Evolutionary conservation across 106 monocot species (phyloP), one percentile per base, ranked within the genome.

Genomic region (Dendrobium huoshanense): DNA sequence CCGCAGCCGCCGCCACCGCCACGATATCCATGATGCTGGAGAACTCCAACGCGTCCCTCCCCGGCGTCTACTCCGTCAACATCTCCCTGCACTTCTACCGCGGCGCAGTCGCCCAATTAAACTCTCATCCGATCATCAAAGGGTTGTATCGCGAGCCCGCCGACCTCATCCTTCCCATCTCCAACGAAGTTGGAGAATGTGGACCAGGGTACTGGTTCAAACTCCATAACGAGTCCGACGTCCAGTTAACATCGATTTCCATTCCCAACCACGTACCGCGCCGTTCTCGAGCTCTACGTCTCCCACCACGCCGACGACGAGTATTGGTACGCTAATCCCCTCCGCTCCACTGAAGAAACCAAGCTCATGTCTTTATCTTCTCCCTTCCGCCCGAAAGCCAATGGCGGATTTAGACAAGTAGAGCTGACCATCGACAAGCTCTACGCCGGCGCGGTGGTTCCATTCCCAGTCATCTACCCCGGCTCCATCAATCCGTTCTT

Each of bases 41-140:
- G 78, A 89, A 91, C 84, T 77, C 85, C 16, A 80, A 91, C 48
- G 79, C 74, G 13, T 43, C 86, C n/a, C 80, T 83, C 84, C 85
- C 87, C 40, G 91, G 93, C 19, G 79, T 91, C 77, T 94, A 83
- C 86, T 64, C 79, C 79, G 83, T 89, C 56, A 87, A 94, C 64
- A 51, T 91, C 15, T 84, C 89, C 31, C 82, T 94, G 31, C 82
- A 87, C 74, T 86, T 91, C 82, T 94, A 91, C 75, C 78, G 77
- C 15, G 79, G 79, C 9, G 33, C 43, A 47, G 75, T 73, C 33
- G 70, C 70, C 9, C 29, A 37, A 3, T 24, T 25, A 65, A 70
- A 70, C 70, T 70, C 70, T 16, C 73, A 73, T 64, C 82, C 82
- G 4, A 56, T n/a, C 19, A 75, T 73, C 82, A 45, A 41, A 4